These are phyloP conservation scores for Cyclostephanos tholiformis DNA, from an alignment of 108 stramenopile species.

Conservation along the genomic window DNA sequence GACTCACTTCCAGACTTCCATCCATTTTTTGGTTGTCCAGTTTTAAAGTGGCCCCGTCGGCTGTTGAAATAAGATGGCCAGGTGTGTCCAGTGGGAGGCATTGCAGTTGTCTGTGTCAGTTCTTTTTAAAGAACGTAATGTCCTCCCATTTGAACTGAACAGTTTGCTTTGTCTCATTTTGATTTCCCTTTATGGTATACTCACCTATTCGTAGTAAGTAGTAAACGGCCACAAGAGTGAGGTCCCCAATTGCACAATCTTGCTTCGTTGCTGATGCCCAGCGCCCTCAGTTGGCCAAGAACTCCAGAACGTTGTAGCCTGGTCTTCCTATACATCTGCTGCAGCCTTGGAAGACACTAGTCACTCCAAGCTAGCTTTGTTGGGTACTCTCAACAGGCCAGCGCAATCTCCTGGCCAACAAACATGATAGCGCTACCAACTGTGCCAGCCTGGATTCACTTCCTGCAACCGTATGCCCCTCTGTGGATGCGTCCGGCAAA, in stretches of 20 bases:
- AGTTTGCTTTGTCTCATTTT: not conserved
- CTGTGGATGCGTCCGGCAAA: not conserved
- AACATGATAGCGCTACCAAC: constrained; percentile 13
- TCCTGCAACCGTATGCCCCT: not conserved
- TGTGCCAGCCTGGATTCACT: no score
- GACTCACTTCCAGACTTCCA: no score
- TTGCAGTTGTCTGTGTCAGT: not conserved
- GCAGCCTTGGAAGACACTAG: not conserved
- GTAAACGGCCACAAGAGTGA: not conserved
- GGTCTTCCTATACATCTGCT: not conserved
- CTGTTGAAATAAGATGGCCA: not conserved
- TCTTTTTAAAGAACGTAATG: not conserved
- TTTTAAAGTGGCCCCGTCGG: not conserved
- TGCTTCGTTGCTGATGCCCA: not conserved
- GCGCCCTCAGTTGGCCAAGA: not conserved
- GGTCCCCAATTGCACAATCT: not conserved
- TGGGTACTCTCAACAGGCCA: constrained; percentile 10
- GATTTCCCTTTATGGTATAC: no score
- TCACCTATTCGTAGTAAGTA: constrained; percentile 1
- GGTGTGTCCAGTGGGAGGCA: not conserved
- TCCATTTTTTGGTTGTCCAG: not conserved
- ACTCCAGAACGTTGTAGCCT: not conserved
- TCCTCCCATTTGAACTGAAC: not conserved
- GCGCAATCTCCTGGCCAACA: constrained; percentile 13
- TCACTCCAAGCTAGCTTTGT: not conserved